These are phyloP conservation scores for Rhodotorula sp. DNA, from an alignment of 1,284 basidiomycete species.

Conservation along the genomic window DNA sequence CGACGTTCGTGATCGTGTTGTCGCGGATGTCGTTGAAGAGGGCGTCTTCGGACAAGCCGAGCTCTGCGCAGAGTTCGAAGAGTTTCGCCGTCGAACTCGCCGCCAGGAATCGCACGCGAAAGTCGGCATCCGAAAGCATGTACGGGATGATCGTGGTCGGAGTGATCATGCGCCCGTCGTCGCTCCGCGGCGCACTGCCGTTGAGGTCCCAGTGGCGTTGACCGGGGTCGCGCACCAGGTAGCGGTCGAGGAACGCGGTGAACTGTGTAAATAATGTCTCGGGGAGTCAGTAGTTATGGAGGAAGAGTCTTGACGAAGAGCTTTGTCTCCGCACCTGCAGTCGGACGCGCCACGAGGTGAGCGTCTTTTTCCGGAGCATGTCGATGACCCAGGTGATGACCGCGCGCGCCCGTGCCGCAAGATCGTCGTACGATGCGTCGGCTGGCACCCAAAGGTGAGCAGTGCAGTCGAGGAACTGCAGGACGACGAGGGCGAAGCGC, in stretches of 20 bases:
- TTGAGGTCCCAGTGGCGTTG: slow-evolving; percentile 56
- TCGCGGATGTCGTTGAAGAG: slow-evolving; percentile 37
- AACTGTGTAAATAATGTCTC: slow-evolving; percentile 47
- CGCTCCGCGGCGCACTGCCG: slow-evolving; percentile 43
- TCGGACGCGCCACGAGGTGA: slow-evolving; percentile 66
- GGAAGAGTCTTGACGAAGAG: background rate
- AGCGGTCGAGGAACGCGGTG: slow-evolving; percentile 64
- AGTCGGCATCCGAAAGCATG: slow-evolving; percentile 67
- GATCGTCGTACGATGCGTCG: slow-evolving; percentile 48
- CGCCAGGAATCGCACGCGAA: slow-evolving; percentile 78
- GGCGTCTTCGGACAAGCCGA: slow-evolving; percentile 18
- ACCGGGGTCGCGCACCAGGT: slow-evolving; percentile 62
- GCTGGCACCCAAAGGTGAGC: slow-evolving; percentile 61
- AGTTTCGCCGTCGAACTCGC: slow-evolving; percentile 64
- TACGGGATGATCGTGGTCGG: slow-evolving; percentile 56
- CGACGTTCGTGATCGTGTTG: slow-evolving; percentile 50
- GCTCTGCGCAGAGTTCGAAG: slow-evolving; percentile 46
- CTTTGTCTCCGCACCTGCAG: slow-evolving; percentile 49
- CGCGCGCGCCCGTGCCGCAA: slow-evolving; percentile 55
- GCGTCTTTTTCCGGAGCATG: slow-evolving; percentile 53
- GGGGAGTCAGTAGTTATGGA: background rate
- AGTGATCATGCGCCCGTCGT: slow-evolving; percentile 42
- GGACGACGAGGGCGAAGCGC: slow-evolving; percentile 57
- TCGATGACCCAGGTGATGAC: slow-evolving; percentile 60
- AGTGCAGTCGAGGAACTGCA: slow-evolving; percentile 67